A percentile compares a stretch with the other conserved stretches of the same genome.
These are phyloP conservation scores for Stemphylium vesicarium DNA, from an alignment of 2,329 filamentous ascomycete species.

Conservation along the genomic window DNA sequence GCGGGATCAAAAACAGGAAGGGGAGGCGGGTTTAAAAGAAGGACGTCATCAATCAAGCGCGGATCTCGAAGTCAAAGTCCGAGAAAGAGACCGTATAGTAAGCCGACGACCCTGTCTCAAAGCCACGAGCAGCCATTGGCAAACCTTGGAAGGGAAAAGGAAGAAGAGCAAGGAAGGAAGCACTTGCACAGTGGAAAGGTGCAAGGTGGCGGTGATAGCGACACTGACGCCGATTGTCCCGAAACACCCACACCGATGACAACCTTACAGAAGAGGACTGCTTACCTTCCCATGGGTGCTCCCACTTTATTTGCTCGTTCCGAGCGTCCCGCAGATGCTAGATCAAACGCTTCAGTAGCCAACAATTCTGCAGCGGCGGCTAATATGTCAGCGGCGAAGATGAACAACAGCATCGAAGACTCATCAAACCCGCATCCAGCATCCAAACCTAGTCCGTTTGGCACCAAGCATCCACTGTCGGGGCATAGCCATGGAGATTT, in stretches of 20 bases:
- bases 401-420: too few relatives aligned
- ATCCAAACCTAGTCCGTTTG: too few relatives aligned
- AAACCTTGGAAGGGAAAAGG: neutral
- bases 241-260: conserved; percentile 32
- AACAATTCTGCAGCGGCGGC: too few relatives aligned
- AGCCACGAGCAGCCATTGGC: neutral
- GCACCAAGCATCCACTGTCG: too few relatives aligned
- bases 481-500: too few relatives aligned
- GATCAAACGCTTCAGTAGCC: neutral
- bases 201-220: neutral
- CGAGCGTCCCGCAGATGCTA: neutral
- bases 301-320: neutral
- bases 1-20: conserved; percentile 6
- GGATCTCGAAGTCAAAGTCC: conserved; percentile 1
- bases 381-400: too few relatives aligned
- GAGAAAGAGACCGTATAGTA: conserved; percentile 7
- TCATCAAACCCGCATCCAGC: too few relatives aligned
- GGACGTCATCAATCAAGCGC: conserved; percentile 10
- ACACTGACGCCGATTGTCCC: conserved; percentile 10
- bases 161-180: neutral
- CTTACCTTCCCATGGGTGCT: conserved; percentile 21
- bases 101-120: neutral
- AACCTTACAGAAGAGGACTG: conserved; percentile 19
- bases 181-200: too few relatives aligned
- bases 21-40: neutral